Conservation (phyloP, 352 stramenopile species). For the Sclerospora graminicola region DNA sequence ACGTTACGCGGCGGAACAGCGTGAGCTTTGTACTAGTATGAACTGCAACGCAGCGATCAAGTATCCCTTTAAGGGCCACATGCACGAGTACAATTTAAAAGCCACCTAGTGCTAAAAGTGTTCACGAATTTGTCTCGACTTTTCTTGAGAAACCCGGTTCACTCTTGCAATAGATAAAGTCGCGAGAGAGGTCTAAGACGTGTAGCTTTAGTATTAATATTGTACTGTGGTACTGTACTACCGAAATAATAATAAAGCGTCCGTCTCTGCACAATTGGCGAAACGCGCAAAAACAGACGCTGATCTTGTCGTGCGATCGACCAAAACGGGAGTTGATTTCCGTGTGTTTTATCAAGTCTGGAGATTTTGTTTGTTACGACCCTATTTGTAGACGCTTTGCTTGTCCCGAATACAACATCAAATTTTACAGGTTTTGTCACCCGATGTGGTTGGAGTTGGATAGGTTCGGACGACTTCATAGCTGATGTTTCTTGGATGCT, state of each 20-base stretch:
- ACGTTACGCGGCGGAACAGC: conserved; percentile 46
- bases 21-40: conserved; percentile 13
- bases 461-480: too few relatives aligned
- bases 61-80: conserved; percentile 66
- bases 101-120: too few relatives aligned
- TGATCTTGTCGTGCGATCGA: conserved; percentile 9
- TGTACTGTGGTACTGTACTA: too few relatives aligned
- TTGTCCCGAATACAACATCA: too few relatives aligned
- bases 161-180: too few relatives aligned
- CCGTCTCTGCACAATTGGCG: conserved; percentile 15
- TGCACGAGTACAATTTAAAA: conserved; percentile 64
- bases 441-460: background rate
- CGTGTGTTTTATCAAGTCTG: background rate
- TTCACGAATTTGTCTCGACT: too few relatives aligned
- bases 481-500: background rate
- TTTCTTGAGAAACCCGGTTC: too few relatives aligned
- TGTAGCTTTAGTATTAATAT: too few relatives aligned
- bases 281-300: conserved; percentile 4
- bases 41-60: conserved; percentile 28
- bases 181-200: too few relatives aligned
- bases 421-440: background rate
- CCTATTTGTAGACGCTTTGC: too few relatives aligned
- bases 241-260: background rate
- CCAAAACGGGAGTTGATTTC: background rate
- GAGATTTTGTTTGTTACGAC: too few relatives aligned